phyloP scores from a whole-genome alignment of 331 rosid species.

The Phaseolus coccineus region DNA sequence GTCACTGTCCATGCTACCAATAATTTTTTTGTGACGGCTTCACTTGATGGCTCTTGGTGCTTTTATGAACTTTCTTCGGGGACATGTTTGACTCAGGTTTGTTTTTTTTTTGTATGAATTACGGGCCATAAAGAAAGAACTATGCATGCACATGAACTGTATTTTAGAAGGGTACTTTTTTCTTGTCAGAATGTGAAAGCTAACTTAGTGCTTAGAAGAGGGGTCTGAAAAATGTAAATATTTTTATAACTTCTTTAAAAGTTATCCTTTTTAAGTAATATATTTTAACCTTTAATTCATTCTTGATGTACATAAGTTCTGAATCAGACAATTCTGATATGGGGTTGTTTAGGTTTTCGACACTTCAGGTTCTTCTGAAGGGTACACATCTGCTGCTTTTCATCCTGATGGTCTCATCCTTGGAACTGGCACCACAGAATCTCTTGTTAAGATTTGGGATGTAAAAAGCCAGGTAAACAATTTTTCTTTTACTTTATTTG shows the following conservation, averaged over 20 bases:
- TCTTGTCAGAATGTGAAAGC: neutral
- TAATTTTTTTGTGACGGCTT: slow-evolving; percentile 92
- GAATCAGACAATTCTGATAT: slow-evolving; percentile 23
- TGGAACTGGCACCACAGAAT: slow-evolving; percentile 92
- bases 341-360: slow-evolving; percentile 65
- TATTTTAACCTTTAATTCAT: neutral
- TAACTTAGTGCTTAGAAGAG: neutral
- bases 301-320: slow-evolving; percentile 1
- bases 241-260: neutral
- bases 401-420: slow-evolving; percentile 99
- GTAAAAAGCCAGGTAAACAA: slow-evolving; percentile 89
- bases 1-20: slow-evolving; percentile 97
- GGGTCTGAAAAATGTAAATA: slow-evolving; percentile 2
- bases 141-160: slow-evolving; percentile 17
- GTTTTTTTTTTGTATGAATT: slow-evolving; percentile 25
- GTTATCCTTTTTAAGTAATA: neutral
- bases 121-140: neutral
- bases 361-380: slow-evolving; percentile 69
- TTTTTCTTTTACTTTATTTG: slow-evolving; percentile 17
- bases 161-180: neutral
- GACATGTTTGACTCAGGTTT: slow-evolving; percentile 92
- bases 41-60: slow-evolving; percentile 97
- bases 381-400: slow-evolving; percentile 96
- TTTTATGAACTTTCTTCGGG: slow-evolving; percentile 97
- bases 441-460: slow-evolving; percentile 96